Base-by-base conservation (phyloP, 441 rosid species). In the Brassica balearica region DNA sequence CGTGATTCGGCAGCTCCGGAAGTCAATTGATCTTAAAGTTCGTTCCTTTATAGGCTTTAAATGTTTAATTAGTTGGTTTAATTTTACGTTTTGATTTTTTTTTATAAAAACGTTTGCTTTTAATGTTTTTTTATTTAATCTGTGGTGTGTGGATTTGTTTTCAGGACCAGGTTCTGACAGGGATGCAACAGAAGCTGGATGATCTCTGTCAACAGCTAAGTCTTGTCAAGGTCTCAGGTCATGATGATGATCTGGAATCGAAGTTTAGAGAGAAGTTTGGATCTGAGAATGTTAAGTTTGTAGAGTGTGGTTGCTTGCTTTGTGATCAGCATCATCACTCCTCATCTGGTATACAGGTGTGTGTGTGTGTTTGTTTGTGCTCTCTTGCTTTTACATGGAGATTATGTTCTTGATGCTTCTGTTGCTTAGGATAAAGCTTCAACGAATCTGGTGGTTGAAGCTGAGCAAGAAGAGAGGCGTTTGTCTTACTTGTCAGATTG, bases 401-500 rank as follows among this genome's bases (percentile, higher is more conserved):
- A 5, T 7, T 2, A 8, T 69, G 43, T 66, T 72, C 27, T 79
- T 9, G 12, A 11, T 70, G 51, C 20, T 43, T 61, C 3, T 80
- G 71, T 41, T 72, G 69, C 36, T 55, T 79, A 92, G 97, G 88
- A 82, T 38, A 79, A 83, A 66, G 55, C 80, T 65, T 71, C 6
- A 2, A 58, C 32, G 72, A 77, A 68, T 64, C 75, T 67, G 58
- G 68, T 73, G 76, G 78, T 62, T 77, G 90, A 85, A 34, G 76
- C 64, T 6, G 97, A 93, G 80, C 98, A 78, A 74, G 99, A 93
- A 68, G 99, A 95, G 79, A 86, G 98, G 3, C 97, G 99, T 71
- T 83, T 95, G 97, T 93, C 99, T 67, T 93, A 95, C 87, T 77
- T 92, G 85, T 95, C 98, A 0, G 99, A 95, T 81, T 93, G 96